Conservation (phyloP, 2,329 filamentous ascomycete genomes). For the Colletotrichum caudatum region DNA sequence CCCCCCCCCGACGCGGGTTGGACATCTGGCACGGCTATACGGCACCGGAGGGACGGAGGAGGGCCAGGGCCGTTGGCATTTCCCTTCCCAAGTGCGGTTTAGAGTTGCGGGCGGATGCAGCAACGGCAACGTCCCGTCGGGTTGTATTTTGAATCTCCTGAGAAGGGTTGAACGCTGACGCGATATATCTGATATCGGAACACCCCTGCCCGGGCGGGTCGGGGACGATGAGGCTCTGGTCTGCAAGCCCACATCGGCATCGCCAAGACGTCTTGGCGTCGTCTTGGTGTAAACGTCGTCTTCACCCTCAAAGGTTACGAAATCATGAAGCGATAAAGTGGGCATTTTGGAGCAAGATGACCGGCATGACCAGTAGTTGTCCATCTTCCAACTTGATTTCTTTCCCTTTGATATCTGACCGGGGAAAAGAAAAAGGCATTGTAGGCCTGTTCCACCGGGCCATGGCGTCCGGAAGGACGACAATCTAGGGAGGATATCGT, state of each 20-base stretch:
- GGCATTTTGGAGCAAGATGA: not conserved
- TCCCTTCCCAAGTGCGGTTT: not conserved
- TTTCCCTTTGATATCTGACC: not conserved
- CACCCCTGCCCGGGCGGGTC: conserved; percentile 19
- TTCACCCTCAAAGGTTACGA: not conserved
- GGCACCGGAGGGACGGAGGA: not conserved
- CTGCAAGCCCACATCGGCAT: conserved; percentile 18
- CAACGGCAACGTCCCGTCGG: conserved; percentile 1
- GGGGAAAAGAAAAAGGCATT: not conserved
- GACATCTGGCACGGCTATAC: conserved; percentile 10
- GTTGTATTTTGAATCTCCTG: not conserved
- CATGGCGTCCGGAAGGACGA: not conserved
- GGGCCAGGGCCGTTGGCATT: not conserved
- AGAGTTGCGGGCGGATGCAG: conserved; percentile 25
- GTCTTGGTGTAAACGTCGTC: conserved; percentile 19
- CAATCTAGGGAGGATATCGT: not conserved
- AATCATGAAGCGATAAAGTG: not conserved
- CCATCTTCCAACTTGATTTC: no score
- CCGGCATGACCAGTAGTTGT: not conserved
- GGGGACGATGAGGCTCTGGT: conserved; percentile 35
- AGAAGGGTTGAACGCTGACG: not conserved
- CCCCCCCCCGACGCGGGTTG: conserved; percentile 1
- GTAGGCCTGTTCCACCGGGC: not conserved
- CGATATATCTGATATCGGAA: not conserved
- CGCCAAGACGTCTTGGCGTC: conserved; percentile 35